Evolutionary conservation across 768 basidiomycete genomes (phyloP).

Genomic region (Mycena sanguinolenta): DNA sequence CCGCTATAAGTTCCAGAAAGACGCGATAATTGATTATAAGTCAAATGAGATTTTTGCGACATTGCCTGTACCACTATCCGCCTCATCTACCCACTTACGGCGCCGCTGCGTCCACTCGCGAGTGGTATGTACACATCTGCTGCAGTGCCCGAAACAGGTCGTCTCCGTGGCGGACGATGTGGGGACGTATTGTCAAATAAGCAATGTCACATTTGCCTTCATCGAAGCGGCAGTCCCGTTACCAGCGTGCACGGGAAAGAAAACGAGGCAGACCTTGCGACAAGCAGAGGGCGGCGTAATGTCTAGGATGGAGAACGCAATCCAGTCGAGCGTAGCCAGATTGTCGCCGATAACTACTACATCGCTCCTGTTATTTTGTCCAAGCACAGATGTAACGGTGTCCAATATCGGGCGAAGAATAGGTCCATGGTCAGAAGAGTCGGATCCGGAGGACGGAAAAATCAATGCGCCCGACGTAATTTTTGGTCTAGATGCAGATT

Average conservation of each 20-base stretch:
- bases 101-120: slow-evolving; percentile 80
- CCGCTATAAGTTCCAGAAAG: too few species aligned
- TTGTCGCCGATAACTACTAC: slow-evolving; percentile 79
- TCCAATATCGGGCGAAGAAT: slow-evolving; percentile 54
- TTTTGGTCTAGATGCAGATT: slow-evolving; percentile 55
- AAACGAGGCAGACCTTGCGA: slow-evolving; percentile 58
- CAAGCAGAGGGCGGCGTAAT: slow-evolving; percentile 69
- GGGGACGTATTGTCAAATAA: slow-evolving; percentile 76
- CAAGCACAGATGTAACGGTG: slow-evolving; percentile 47
- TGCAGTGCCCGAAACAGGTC: slow-evolving; percentile 70
- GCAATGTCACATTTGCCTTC: slow-evolving; percentile 66
- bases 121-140: slow-evolving; percentile 80
- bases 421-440: slow-evolving; percentile 37
- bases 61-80: too few species aligned
- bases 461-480: slow-evolving; percentile 55
- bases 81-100: slow-evolving; percentile 82
- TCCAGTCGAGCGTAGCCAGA: slow-evolving; percentile 77
- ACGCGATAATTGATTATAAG: too few species aligned
- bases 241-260: background rate
- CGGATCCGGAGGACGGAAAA: slow-evolving; percentile 52
- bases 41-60: too few species aligned
- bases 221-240: background rate
- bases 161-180: slow-evolving; percentile 61
- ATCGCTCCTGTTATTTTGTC: slow-evolving; percentile 22
- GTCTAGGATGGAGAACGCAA: slow-evolving; percentile 67